phyloP scores from a whole-genome alignment of 768 basidiomycete species.

The Pulveroboletus sp. region DNA sequence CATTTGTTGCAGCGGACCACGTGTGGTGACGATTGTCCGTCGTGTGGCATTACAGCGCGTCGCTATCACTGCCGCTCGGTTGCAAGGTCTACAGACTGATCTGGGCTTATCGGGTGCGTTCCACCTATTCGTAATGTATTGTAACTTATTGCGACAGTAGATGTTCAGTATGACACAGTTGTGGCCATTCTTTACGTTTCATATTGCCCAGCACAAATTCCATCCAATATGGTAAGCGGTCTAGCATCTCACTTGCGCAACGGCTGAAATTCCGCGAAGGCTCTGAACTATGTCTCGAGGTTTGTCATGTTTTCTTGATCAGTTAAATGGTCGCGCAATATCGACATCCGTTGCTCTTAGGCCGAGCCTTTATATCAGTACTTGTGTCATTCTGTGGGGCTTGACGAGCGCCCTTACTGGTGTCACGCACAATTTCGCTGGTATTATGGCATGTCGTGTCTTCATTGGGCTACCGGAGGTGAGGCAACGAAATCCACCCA shows the following conservation, averaged over 20 bases:
- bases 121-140: background rate
- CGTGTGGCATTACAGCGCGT: conserved; percentile 35
- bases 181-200: conserved; percentile 56
- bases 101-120: conserved; percentile 41
- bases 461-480: conserved; percentile 62
- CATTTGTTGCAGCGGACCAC: conserved; percentile 1
- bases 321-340: too few species aligned
- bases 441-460: conserved; percentile 54
- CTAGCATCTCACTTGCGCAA: background rate
- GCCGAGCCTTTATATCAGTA: conserved; percentile 61
- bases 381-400: conserved; percentile 63
- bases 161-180: conserved; percentile 53
- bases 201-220: conserved; percentile 58
- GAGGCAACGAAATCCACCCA: background rate
- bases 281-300: conserved; percentile 54
- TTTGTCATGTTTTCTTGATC: conserved; percentile 13
- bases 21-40: background rate
- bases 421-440: conserved; percentile 52
- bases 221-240: conserved; percentile 12
- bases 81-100: conserved; percentile 51
- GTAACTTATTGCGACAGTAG: conserved; percentile 25
- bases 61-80: conserved; percentile 47
- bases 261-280: conserved; percentile 30
- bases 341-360: conserved; percentile 26
- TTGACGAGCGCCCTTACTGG: conserved; percentile 62